Evolutionary conservation across 257 asterid genomes (phyloP), one percentile per base, ranked within the genome.

Genomic region (Nicotiana benthamiana): DNA sequence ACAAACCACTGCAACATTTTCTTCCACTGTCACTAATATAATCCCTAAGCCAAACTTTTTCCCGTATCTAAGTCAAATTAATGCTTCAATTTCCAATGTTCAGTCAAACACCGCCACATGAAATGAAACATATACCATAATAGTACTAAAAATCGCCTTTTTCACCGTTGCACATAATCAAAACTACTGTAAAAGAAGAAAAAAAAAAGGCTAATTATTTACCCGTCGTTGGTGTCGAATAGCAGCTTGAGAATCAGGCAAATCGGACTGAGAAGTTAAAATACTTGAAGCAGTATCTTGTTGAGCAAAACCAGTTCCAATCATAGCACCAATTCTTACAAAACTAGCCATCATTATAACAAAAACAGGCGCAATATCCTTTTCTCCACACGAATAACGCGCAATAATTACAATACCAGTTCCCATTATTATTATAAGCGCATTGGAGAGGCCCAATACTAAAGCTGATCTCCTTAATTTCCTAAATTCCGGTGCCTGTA

Each of bases 191-290:
- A 20, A 17, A 24, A 24, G 32, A 36, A 56, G 32, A 15, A 16
- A 9, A 6, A 9, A 6, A 12, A 66, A 9, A 9, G 3, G n/a
- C 6, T 63, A 64, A 17, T 0, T 40, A 8, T 36, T 40, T 80
- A 83, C 86, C 83, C 78, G 83, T 75, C 70, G 36, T 24, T 83
- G 59, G 4, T 80, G 75, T 18, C 86, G 82, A 65, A 75, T 34
- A 11, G 77, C 77, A 61, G 75, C 0, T 18, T 74, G 66, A 56
- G 53, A 27, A 5, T 53, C 60, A 64, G 30, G 18, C 34, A n/a
- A 24, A 15, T 83, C 60, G 4, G 68, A 2, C 18, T 36, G 59
- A 48, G 82, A 64, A n/a, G 32, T 16, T 10, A 83, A 36, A 12
- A 83, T 67, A n/a, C 54, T 7, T 9, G 59, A n/a, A 74, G 86